Evolutionary conservation across 78 protist genomes (phyloP), one percentile per base, ranked within the genome.

Genomic region (Planoprotostelium fungivorum): DNA sequence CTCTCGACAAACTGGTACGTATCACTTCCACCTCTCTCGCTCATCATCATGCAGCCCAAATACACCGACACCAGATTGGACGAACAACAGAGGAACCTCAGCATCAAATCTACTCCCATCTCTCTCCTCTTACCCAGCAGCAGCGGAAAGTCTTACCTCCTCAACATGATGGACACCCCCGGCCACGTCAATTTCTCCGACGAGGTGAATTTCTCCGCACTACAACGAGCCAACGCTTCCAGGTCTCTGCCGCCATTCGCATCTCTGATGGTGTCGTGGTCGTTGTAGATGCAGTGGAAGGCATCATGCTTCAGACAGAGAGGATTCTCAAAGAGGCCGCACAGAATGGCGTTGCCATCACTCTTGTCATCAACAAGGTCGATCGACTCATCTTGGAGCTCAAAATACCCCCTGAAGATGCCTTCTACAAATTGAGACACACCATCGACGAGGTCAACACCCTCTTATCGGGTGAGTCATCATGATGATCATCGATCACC

Each of bases 161-260:
- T 98, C 39, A 96, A 99, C 95, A n/a, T 98, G 28, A 85, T 99
- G 83, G 99, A 99, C 97, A 98, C 99, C 1, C 99, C 99, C 29
- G 99, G 99, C 1, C 98, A 97, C 86, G 96, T 96, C 86, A 94
- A 95, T 86, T 98, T 98, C 91, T n/a, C 36, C 5, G 99, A 98
- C 87, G 99, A 97, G 89, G 92, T 89, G 73, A 51, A 16, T 25
- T 16, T 51, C 73, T 51, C 16, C 73, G 5, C 83, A 88, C 38
- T 88, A 85, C 90, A 0, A 1, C 73, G 93, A 87, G 28, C 96
- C 93, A 38, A 51, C 16, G 73, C 5, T 51, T 5, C 5, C 73
- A 51, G 73, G 97, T 93, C 5, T 1, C 95, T 0, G 98, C 98
- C 23, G 89, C 98, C 0, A n/a, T 97, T 16, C 92, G 99, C 0